Evolutionary conservation across 2,329 filamentous ascomycete species (phyloP).

Genomic region (Botrytis fragariae): DNA sequence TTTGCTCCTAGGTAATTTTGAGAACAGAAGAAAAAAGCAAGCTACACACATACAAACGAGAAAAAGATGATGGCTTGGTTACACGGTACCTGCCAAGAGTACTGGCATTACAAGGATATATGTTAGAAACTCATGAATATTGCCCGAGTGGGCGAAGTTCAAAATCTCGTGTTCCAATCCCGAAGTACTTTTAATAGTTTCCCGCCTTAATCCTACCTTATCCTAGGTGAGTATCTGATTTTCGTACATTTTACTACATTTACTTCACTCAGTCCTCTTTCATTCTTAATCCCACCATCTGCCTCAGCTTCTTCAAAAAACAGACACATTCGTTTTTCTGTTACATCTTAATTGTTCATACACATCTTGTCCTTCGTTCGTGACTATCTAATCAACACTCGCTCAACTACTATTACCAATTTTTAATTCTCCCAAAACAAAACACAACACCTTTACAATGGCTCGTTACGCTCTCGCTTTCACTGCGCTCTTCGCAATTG

Average conservation of each 20-base stretch:
- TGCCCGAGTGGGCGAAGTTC: constrained; percentile 14
- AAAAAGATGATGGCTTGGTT: not conserved
- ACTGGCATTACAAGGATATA: constrained; percentile 2
- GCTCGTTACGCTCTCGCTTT: constrained; percentile 19
- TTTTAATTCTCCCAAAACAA: constrained; percentile 2
- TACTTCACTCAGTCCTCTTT: constrained; percentile 1
- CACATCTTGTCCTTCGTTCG: constrained; percentile 13
- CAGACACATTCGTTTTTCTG: constrained; percentile 14
- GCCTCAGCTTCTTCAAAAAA: constrained; percentile 2
- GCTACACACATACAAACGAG: not conserved
- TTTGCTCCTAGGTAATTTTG: not conserved
- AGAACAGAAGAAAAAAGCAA: not conserved
- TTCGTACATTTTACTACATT: not conserved
- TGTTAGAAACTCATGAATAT: not conserved
- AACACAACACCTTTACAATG: constrained; percentile 12
- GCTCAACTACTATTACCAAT: constrained; percentile 2
- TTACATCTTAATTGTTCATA: constrained; percentile 3
- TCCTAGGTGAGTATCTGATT: not conserved
- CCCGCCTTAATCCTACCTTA: constrained; percentile 1
- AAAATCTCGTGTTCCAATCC: constrained; percentile 16
- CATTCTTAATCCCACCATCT: constrained; percentile 6
- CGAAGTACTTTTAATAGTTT: constrained; percentile 19
- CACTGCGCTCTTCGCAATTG: constrained; percentile 18
- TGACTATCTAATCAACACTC: constrained; percentile 11
- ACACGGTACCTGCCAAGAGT: constrained; percentile 19